Evolutionary conservation across 495 filamentous ascomycete genomes (phyloP).

Genomic region (Podospora sp.): DNA sequence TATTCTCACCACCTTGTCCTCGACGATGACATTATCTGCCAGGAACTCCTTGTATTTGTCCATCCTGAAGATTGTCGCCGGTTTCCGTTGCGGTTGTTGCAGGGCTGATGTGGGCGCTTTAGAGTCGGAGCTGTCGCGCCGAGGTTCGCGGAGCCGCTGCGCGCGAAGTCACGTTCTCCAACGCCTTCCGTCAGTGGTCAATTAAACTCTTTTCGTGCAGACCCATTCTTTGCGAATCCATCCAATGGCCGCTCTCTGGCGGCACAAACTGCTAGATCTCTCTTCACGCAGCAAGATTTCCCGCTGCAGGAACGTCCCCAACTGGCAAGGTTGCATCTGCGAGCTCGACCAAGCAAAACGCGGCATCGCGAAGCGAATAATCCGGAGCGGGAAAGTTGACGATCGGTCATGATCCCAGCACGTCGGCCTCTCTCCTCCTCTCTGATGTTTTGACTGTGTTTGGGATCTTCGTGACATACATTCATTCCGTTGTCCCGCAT

Average conservation of each 20-base stretch:
- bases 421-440: background rate
- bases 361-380: conserved; percentile 3
- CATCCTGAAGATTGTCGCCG: conserved; percentile 37
- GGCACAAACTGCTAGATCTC: background rate
- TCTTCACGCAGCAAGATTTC: background rate
- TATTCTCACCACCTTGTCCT: conserved; percentile 68
- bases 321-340: background rate
- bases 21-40: conserved; percentile 73
- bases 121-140: background rate
- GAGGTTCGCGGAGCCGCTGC: background rate
- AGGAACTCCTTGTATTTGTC: conserved; percentile 70
- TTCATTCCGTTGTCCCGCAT: background rate
- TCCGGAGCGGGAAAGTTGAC: background rate
- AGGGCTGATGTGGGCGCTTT: background rate
- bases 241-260: background rate
- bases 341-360: conserved; percentile 12
- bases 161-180: conserved; percentile 19
- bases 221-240: background rate
- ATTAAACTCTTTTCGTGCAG: conserved; percentile 1
- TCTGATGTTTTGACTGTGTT: background rate
- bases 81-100: background rate
- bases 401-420: background rate
- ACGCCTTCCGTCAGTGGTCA: background rate
- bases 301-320: conserved; percentile 8
- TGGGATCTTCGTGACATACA: background rate